Evolutionary conservation across 1,284 basidiomycete species (phyloP), one percentile per base, ranked within the genome.

Genomic region (Boletus smithii): DNA sequence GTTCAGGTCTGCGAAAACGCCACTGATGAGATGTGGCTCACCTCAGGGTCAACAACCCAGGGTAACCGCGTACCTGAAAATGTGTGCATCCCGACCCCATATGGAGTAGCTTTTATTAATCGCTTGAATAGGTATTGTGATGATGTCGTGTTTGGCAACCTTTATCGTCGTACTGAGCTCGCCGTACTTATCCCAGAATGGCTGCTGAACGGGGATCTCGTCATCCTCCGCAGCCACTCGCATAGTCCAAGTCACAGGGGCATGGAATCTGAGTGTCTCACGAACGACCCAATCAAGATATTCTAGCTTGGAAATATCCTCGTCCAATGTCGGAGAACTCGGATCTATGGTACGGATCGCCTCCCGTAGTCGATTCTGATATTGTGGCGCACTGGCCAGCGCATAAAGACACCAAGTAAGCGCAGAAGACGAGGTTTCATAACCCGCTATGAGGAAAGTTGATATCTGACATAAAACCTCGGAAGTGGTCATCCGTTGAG

Each of bases 391-490:
- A 27, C 70, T 71, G 0, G 81, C 71, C 16, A 91, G 78, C 22
- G 79, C 76, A 61, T 83, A 84, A 1, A 91, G 68, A 48, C 77
- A 80, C 88, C 88, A 93, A 5, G 83, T 79, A 1, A 88, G 69
- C 1, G 84, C 81, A 0, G 80, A 82, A 0, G 75, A 68, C 14
- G 75, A 76, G 5, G 79, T 83, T 60, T 85, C 83, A 64, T 83
- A 75, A 16, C 81, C 79, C 3, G 80, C 80, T n/a, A 80, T 74
- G 39, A 91, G 75, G 62, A 91, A 88, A 0, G 85, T 91, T 8
- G 83, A 81, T 52, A 91, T 87, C 63, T 91, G 87, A 49, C 79
- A 85, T 22, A 84, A 69, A 3, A 87, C 79, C 58, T 91, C 87
- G 13, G 74, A 69, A 35, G 80, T 76, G 8, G 77, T 76, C 72